phyloP scores from a whole-genome alignment of 2,329 filamentous ascomycete genomes.

The Xylariaceae sp. region DNA sequence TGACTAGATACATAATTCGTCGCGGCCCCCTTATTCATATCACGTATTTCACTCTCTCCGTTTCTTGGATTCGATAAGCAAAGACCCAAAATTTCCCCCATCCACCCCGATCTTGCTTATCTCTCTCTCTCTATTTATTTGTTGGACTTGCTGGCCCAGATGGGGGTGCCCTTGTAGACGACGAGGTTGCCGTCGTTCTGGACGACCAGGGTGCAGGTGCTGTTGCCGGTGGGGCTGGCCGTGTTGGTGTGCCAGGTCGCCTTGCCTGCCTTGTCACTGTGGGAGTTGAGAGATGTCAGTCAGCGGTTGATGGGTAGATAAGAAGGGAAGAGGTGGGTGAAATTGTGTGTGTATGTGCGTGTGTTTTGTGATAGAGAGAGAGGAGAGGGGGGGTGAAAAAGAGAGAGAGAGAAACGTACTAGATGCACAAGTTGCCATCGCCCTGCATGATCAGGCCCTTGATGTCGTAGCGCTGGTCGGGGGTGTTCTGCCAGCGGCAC shows the following conservation, averaged over 20 bases:
- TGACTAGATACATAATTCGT: not conserved
- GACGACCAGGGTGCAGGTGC: slow-evolving; percentile 24
- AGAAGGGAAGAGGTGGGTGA: no score
- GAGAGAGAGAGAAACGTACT: slow-evolving; percentile 21
- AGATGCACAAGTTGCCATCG: slow-evolving; percentile 31
- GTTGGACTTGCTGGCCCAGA: slow-evolving; percentile 29
- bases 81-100: no score
- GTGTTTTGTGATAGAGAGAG: not conserved
- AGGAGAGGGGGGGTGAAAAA: not conserved
- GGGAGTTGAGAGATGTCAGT: slow-evolving; percentile 1
- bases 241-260: slow-evolving; percentile 29
- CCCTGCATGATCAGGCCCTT: slow-evolving; percentile 29
- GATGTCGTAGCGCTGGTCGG: slow-evolving; percentile 23
- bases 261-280: slow-evolving; percentile 13
- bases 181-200: slow-evolving; percentile 33
- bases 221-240: slow-evolving; percentile 14
- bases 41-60: not conserved
- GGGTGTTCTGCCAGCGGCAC: slow-evolving; percentile 28
- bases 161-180: slow-evolving; percentile 29
- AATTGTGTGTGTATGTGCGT: not conserved
- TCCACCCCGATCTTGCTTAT: not conserved
- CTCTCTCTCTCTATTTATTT: slow-evolving; percentile 4
- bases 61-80: not conserved
- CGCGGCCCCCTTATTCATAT: not conserved
- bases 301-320: no score